Conservation (phyloP, 768 basidiomycete genomes). For the Boletellus emodensis region DNA sequence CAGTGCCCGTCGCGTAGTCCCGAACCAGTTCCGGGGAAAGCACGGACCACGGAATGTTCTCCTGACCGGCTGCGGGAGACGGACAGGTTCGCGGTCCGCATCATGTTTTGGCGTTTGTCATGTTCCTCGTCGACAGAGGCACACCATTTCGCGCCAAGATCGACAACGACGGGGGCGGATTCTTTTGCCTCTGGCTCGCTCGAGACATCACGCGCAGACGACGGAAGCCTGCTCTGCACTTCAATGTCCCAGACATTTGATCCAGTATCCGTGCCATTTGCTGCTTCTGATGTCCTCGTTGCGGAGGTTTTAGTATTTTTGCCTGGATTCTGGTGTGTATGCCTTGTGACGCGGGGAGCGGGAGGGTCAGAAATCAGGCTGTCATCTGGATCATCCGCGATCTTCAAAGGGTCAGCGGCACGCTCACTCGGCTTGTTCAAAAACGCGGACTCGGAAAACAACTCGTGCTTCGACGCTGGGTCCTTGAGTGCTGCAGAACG, state of each 20-base stretch:
- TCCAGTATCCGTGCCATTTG: conserved; percentile 11
- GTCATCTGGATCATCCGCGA: conserved; percentile 3
- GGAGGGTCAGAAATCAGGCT: conserved; percentile 16
- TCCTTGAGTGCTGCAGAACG: neutral
- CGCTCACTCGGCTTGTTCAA: conserved; percentile 31
- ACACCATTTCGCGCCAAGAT: conserved; percentile 33
- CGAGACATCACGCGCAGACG: conserved; percentile 15
- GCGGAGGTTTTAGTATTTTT: neutral
- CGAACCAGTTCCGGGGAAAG: conserved; percentile 24
- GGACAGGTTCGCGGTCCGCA: neutral
- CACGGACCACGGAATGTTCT: neutral
- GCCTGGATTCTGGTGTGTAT: neutral
- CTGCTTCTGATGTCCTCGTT: neutral
- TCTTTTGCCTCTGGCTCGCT: conserved; percentile 12
- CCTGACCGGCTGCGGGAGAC: neutral
- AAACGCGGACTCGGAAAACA: conserved; percentile 49
- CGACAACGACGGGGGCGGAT: conserved; percentile 33
- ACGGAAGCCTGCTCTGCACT: conserved; percentile 28
- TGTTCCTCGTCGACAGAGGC: conserved; percentile 5
- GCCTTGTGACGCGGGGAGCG: neutral
- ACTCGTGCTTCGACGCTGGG: conserved; percentile 11
- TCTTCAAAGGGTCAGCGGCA: conserved; percentile 4
- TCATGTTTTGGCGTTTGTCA: neutral
- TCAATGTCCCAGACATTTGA: conserved; percentile 62
- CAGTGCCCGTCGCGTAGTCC: conserved; percentile 10